Evolutionary conservation across 148 eudicot genomes (phyloP).

Genomic region (Tetragonia tetragonoides): DNA sequence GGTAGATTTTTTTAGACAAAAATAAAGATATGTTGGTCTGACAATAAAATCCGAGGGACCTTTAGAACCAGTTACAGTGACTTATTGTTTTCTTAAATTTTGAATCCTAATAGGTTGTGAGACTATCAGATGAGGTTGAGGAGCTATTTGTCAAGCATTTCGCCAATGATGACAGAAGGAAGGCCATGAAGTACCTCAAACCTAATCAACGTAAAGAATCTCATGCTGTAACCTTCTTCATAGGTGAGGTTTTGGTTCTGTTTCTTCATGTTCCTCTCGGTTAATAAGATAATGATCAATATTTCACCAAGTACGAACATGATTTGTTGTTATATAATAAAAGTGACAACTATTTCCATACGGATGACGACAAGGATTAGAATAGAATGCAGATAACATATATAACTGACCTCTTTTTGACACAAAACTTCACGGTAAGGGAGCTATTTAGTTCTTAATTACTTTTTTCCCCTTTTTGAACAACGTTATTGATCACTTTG

Average conservation of each 20-base stretch:
- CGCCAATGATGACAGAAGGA: slow-evolving; percentile 71
- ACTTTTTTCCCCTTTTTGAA: no score
- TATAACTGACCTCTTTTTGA: slow-evolving; percentile 20
- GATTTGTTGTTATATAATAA: no score
- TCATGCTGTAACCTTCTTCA: slow-evolving; percentile 86
- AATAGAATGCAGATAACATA: slow-evolving; percentile 15
- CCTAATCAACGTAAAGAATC: slow-evolving; percentile 86
- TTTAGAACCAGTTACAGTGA: background rate
- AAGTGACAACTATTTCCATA: no score
- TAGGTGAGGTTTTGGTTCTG: slow-evolving; percentile 46
- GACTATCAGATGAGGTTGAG: slow-evolving; percentile 83
- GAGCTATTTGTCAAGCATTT: slow-evolving; percentile 70
- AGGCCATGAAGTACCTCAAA: slow-evolving; percentile 92
- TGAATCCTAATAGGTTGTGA: slow-evolving; percentile 49
- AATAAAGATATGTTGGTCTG: slow-evolving; percentile 49
- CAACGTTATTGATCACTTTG: background rate
- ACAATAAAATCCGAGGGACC: background rate
- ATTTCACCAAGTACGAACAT: no score
- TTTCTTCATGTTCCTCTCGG: background rate
- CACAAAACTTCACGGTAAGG: slow-evolving; percentile 10
- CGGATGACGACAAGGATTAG: slow-evolving; percentile 3
- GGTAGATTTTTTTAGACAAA: slow-evolving; percentile 9
- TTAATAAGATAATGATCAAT: background rate
- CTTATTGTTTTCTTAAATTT: background rate
- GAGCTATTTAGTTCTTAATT: slow-evolving; percentile 1